Evolutionary conservation across 225 moss, liverwort and hornwort genomes (phyloP).

Genomic region (Polytrichum formosum): DNA sequence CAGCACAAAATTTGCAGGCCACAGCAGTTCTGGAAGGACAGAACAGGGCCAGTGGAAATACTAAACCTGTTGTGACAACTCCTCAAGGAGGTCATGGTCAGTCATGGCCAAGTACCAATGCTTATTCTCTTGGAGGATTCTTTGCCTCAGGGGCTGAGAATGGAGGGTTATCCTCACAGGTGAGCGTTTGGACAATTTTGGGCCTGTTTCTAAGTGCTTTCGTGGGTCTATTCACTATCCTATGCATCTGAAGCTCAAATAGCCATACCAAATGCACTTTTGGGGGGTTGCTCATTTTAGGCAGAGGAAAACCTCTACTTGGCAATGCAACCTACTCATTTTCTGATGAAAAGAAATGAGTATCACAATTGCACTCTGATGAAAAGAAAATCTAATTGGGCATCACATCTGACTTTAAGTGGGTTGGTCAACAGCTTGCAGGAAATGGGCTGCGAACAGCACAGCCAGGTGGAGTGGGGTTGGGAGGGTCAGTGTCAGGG

Average conservation of each 20-base stretch:
- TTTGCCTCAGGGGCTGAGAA: slow-evolving; percentile 46
- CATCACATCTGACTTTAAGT: too few species aligned
- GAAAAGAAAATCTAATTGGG: too few species aligned
- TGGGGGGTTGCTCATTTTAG: not conserved
- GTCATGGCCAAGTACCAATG: slow-evolving; percentile 52
- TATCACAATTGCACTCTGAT: too few species aligned
- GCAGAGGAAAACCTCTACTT: not conserved
- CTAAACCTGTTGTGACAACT: slow-evolving; percentile 33
- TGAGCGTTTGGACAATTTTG: not conserved
- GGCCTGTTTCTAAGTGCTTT: too few species aligned
- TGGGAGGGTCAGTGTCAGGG: slow-evolving; percentile 24
- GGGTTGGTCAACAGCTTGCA: slow-evolving; percentile 17
- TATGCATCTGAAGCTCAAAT: too few species aligned
- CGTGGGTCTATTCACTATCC: too few species aligned
- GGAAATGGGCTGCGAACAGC: slow-evolving; percentile 35
- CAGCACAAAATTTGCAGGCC: slow-evolving; percentile 58
- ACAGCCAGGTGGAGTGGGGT: slow-evolving; percentile 30
- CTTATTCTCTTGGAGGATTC: slow-evolving; percentile 48
- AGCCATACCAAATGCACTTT: not conserved
- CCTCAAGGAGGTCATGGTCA: slow-evolving; percentile 46
- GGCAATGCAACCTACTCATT: too few species aligned
- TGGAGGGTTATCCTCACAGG: slow-evolving; percentile 51
- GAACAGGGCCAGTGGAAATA: slow-evolving; percentile 29
- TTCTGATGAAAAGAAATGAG: too few species aligned
- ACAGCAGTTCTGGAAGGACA: slow-evolving; percentile 44